Evolutionary conservation across 306 rosid species (phyloP).

Genomic region (Castanopsis chinensis): DNA sequence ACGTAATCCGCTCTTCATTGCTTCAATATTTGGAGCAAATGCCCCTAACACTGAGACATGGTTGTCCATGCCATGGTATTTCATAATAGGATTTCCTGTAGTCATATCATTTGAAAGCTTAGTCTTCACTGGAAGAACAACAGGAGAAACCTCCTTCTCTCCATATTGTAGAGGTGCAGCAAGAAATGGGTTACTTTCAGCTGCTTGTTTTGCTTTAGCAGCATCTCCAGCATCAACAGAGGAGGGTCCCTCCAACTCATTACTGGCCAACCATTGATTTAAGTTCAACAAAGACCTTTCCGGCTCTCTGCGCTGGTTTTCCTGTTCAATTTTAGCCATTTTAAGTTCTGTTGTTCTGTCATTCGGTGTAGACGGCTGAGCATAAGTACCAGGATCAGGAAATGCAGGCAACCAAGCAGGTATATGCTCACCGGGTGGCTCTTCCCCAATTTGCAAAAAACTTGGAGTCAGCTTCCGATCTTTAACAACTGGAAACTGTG

Average conservation of each 20-base stretch:
- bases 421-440: slow-evolving; percentile 67
- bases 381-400: slow-evolving; percentile 55
- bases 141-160: slow-evolving; percentile 65
- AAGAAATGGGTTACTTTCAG: slow-evolving; percentile 69
- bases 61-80: slow-evolving; percentile 40
- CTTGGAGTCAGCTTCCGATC: slow-evolving; percentile 53
- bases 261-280: slow-evolving; percentile 45
- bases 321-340: slow-evolving; percentile 38
- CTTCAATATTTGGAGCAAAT: slow-evolving; percentile 81
- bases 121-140: slow-evolving; percentile 57
- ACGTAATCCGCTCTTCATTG: slow-evolving; percentile 38
- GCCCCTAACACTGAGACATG: slow-evolving; percentile 60
- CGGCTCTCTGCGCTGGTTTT: slow-evolving; percentile 45
- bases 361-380: slow-evolving; percentile 22
- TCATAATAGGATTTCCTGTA: slow-evolving; percentile 30
- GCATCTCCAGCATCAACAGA: slow-evolving; percentile 38
- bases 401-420: slow-evolving; percentile 88
- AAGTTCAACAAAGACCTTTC: slow-evolving; percentile 43
- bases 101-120: slow-evolving; percentile 41
- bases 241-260: slow-evolving; percentile 46
- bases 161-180: slow-evolving; percentile 66
- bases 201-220: slow-evolving; percentile 47
- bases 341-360: slow-evolving; percentile 40
- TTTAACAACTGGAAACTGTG: slow-evolving; percentile 63
- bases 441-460: slow-evolving; percentile 53